A percentile compares a stretch with the other conserved stretches of the same genome.
Conservation (phyloP, 306 rosid genomes). For the Myrica gale region DNA sequence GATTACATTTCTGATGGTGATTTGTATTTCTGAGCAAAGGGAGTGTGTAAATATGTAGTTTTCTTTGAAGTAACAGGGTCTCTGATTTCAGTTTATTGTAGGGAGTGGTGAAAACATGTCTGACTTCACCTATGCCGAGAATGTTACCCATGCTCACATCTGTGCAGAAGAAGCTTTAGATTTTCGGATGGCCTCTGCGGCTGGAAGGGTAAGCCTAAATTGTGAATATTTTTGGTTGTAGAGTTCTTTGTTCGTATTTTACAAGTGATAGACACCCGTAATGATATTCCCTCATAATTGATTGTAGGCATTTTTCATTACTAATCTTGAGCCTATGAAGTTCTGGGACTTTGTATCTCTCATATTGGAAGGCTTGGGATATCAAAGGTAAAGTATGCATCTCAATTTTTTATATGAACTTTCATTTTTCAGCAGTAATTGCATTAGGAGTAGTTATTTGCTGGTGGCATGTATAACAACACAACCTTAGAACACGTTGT, state of each 20-base stretch:
- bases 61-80: constrained; percentile 51
- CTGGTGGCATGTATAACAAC: constrained; percentile 19
- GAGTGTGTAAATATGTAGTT: background rate
- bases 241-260: constrained; percentile 8
- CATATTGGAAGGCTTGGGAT: constrained; percentile 67
- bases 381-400: constrained; percentile 60
- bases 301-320: constrained; percentile 82
- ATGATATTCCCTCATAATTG: constrained; percentile 19
- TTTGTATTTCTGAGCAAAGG: constrained; percentile 9
- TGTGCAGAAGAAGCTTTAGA: constrained; percentile 83
- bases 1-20: constrained; percentile 20
- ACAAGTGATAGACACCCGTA: constrained; percentile 24
- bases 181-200: constrained; percentile 59
- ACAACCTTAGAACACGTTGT: constrained; percentile 12
- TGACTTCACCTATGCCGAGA: constrained; percentile 78
- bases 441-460: constrained; percentile 17
- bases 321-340: constrained; percentile 69
- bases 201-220: constrained; percentile 65
- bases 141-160: constrained; percentile 78
- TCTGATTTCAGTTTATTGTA: constrained; percentile 83
- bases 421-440: constrained; percentile 6
- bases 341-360: constrained; percentile 68
- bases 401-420: constrained; percentile 16
- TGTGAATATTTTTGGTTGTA: constrained; percentile 13
- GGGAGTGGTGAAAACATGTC: constrained; percentile 73